Evolutionary conservation across 2,329 filamentous ascomycete genomes (phyloP), one percentile per base, ranked within the genome.

Genomic region (Fusarium euwallaceae): DNA sequence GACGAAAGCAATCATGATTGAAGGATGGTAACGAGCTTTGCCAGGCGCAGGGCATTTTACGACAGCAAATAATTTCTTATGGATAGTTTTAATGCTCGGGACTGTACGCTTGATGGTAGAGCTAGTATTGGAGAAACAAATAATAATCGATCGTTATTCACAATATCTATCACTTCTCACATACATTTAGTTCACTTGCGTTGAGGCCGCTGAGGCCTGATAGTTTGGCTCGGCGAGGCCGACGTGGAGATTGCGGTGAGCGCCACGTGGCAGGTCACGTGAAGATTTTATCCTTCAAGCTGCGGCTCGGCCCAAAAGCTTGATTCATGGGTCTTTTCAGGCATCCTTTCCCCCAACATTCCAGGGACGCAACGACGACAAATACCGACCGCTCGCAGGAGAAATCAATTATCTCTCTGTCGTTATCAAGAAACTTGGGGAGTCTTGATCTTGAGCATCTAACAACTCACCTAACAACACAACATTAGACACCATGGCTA

Each of bases 401-500:
- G 60, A 68, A 67, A 55, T 61, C 64, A 45, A 71, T 61, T 61
- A 70, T 41, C 45, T 36, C 32, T 32, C 39, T 36, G 39, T 53
- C 48, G 20, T 4, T 29, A 65, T 39, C 37, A 17, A 43, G 61
- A 59, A 29, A 71, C 43, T 58, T 66, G 66, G 70, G 66, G 59
- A 71, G 48, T 48, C 53, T 24, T 11, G 41, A 56, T 45, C 27
- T 55, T 51, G 34, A 62, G 64, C 51, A 61, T 62, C 51, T 43
- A 22, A 27, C 66, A 65, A 71, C 53, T 68, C 41, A 76, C 60
- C 59, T 67, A 58, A 74, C 66, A 61, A 41, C 64, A 66, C 70
- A 61, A 55, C 63, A 67, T 68, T 53, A 78, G 75, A 69, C 76
- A 84, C 75, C 72, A 88, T 89, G 87, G 83, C 86, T 62, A 86